phyloP scores from a whole-genome alignment of 2,329 filamentous ascomycete genomes.

The Clarireedia hainanense region DNA sequence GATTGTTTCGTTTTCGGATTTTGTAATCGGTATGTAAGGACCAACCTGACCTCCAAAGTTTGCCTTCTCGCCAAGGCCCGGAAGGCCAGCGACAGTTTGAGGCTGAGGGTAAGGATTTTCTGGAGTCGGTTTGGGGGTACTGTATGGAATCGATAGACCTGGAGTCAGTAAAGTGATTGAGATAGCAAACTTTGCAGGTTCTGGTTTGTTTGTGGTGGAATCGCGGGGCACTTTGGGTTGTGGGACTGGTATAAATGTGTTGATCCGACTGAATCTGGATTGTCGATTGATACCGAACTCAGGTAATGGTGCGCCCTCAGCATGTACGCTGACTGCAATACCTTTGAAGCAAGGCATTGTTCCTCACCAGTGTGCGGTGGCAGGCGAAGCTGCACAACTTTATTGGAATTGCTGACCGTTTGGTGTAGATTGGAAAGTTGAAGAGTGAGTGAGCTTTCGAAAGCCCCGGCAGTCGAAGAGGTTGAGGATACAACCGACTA shows the following conservation, averaged over 20 bases:
- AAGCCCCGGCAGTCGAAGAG: constrained; percentile 7
- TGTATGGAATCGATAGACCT: constrained; percentile 84
- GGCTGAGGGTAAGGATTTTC: constrained; percentile 74
- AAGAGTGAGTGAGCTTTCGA: constrained; percentile 3
- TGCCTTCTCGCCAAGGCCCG: constrained; percentile 45
- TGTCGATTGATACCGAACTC: constrained; percentile 96
- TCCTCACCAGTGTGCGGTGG: constrained; percentile 12
- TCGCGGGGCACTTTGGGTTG: constrained; percentile 66
- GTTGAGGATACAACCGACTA: neutral
- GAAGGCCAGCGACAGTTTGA: constrained; percentile 68
- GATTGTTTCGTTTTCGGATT: constrained; percentile 91
- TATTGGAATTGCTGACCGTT: constrained; percentile 1
- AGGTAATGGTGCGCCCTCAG: constrained; percentile 68
- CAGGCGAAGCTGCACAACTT: constrained; percentile 21
- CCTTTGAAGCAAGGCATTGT: constrained; percentile 96
- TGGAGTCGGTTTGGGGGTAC: constrained; percentile 70
- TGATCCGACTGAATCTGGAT: constrained; percentile 84
- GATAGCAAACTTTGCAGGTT: constrained; percentile 94
- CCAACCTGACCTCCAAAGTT: constrained; percentile 52
- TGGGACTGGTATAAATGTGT: constrained; percentile 93
- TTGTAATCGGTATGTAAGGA: constrained; percentile 87
- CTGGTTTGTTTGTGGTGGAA: constrained; percentile 62
- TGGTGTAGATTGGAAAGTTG: constrained; percentile 5
- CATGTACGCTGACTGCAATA: constrained; percentile 95
- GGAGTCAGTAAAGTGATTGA: constrained; percentile 93